phyloP scores from a whole-genome alignment of 2,329 filamentous ascomycete genomes.

The Colletotrichum sp. region DNA sequence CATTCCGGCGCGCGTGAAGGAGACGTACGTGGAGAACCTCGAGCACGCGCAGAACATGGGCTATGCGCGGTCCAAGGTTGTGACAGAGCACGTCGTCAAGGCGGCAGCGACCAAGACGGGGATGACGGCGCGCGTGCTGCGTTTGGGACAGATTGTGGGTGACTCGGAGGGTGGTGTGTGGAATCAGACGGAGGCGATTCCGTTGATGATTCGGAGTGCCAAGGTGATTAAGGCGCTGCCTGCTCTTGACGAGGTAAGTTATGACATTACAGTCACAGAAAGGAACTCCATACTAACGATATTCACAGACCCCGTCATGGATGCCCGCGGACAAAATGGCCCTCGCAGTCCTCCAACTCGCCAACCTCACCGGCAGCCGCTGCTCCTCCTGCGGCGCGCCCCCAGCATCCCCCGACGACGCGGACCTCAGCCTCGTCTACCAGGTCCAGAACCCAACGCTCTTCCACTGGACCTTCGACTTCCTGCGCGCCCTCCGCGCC shows the following conservation, averaged over 20 bases:
- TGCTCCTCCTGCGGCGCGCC: conserved; percentile 34
- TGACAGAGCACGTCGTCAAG: conserved; percentile 49
- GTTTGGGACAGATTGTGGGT: conserved; percentile 51
- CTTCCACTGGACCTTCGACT: conserved; percentile 55
- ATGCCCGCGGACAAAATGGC: conserved; percentile 43
- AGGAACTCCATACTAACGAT: neutral
- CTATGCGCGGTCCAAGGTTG: conserved; percentile 55
- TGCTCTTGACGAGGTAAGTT: conserved; percentile 37
- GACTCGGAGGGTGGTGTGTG: conserved; percentile 50
- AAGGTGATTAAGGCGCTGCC: conserved; percentile 51
- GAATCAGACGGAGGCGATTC: conserved; percentile 55
- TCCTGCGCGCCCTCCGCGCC: conserved; percentile 54
- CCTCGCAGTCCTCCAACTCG: conserved; percentile 36
- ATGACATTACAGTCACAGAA: rapidly evolving
- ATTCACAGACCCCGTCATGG: conserved; percentile 34
- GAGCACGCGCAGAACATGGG: conserved; percentile 52
- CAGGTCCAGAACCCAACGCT: conserved; percentile 56
- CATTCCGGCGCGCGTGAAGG: conserved; percentile 36
- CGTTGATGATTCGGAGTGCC: conserved; percentile 52
- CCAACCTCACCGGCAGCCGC: conserved; percentile 22
- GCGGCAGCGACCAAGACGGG: conserved; percentile 31
- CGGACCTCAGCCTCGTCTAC: conserved; percentile 40
- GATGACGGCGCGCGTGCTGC: conserved; percentile 39
- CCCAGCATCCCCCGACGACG: conserved; percentile 4
- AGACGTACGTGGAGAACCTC: conserved; percentile 38